A percentile compares a stretch with the other conserved stretches of the same genome.
Conservation (phyloP, 176 grass and related monocot genomes). For the Olyra latifolia region DNA sequence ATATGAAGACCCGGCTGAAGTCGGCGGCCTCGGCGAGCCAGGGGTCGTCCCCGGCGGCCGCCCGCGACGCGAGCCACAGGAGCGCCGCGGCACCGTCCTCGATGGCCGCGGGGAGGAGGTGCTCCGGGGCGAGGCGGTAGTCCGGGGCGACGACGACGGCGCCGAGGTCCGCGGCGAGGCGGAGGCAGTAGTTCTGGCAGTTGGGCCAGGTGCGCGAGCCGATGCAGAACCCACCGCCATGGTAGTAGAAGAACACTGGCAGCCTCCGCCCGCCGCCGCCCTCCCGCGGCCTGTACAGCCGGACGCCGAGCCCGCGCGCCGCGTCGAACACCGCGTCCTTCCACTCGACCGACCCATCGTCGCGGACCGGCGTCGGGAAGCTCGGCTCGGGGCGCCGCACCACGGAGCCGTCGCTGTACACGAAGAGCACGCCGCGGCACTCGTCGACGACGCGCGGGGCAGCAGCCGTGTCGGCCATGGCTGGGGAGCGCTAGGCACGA, state of each 20-base stretch:
- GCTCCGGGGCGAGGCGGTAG: constrained; percentile 86
- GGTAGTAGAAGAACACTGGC: constrained; percentile 82
- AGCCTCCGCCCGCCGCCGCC: neutral
- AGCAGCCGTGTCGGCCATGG: constrained; percentile 20
- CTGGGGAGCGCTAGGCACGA: no score
- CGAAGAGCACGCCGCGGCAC: constrained; percentile 66
- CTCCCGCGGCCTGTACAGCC: constrained; percentile 43
- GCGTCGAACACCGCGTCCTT: constrained; percentile 60
- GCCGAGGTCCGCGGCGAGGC: constrained; percentile 60
- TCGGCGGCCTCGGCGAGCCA: constrained; percentile 62
- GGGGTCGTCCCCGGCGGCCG: constrained; percentile 18
- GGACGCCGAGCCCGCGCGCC: constrained; percentile 34
- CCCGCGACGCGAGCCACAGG: constrained; percentile 46
- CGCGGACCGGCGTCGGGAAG: constrained; percentile 49
- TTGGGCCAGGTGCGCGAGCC: constrained; percentile 84
- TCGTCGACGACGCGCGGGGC: constrained; percentile 46
- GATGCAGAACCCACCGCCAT: constrained; percentile 81
- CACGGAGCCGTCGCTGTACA: constrained; percentile 62
- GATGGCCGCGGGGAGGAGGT: constrained; percentile 70
- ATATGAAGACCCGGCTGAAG: constrained; percentile 56
- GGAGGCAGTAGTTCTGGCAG: constrained; percentile 88
- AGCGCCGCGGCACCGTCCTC: constrained; percentile 47
- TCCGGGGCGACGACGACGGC: constrained; percentile 75
- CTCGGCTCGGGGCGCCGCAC: constrained; percentile 39
- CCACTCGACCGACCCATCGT: constrained; percentile 71